These are phyloP conservation scores for Celoporthe dispersa DNA, from an alignment of 2,329 filamentous ascomycete genomes.

Conservation along the genomic window DNA sequence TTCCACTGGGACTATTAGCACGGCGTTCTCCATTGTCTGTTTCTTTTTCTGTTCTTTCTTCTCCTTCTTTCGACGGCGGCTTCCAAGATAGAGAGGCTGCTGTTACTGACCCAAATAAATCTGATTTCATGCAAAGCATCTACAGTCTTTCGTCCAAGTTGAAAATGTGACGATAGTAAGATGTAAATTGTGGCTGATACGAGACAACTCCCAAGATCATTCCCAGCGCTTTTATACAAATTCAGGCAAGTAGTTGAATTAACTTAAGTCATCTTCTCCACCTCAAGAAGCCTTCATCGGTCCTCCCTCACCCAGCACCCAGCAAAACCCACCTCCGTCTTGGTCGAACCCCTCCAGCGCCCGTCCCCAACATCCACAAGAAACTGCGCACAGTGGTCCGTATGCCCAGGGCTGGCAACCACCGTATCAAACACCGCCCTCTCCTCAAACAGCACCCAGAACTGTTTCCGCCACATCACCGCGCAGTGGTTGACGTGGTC, in stretches of 20 bases:
- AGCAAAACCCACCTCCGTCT: slow-evolving; percentile 25
- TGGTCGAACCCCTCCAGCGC: slow-evolving; percentile 30
- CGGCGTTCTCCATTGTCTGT: not conserved
- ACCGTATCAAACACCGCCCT: slow-evolving; percentile 31
- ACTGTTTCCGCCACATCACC: slow-evolving; percentile 37
- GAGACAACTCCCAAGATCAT: not conserved
- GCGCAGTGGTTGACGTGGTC: slow-evolving; percentile 38
- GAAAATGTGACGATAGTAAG: not conserved
- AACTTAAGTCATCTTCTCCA: not conserved
- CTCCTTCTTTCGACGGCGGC: not conserved
- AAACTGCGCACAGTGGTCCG: slow-evolving; percentile 37
- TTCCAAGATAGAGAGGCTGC: not conserved
- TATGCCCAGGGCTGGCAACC: slow-evolving; percentile 34
- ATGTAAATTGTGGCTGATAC: not conserved
- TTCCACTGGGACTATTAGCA: not conserved
- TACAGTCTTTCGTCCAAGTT: not conserved
- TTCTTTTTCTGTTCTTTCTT: not conserved
- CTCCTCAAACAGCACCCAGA: slow-evolving; percentile 34
- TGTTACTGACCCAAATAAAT: not conserved
- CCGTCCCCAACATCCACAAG: slow-evolving; percentile 34
- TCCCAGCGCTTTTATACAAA: too few relatives aligned
- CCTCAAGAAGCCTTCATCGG: not conserved
- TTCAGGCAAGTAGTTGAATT: not conserved
- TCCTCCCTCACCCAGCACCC: slow-evolving; percentile 25
- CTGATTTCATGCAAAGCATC: not conserved